phyloP scores from a whole-genome alignment of 140 eudicot genomes.

The Flaveria floridana region DNA sequence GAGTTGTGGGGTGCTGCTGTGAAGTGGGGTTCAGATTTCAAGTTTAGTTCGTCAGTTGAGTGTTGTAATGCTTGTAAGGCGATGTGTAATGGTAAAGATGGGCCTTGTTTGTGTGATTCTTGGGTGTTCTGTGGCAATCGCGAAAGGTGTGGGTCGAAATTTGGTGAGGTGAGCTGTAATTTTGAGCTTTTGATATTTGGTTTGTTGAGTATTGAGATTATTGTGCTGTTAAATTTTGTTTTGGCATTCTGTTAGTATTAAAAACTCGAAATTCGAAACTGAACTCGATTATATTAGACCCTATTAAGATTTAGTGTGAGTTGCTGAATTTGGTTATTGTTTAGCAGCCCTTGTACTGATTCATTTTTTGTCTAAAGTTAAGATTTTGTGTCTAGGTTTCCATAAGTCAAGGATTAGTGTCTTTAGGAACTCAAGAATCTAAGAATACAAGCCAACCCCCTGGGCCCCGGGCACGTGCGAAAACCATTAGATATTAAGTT shows the following conservation, averaged over 20 bases:
- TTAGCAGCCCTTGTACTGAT: not conserved
- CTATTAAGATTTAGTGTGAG: not conserved
- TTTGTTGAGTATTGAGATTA: slow-evolving; percentile 4
- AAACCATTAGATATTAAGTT: too few relatives aligned
- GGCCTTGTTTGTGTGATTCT: slow-evolving; percentile 88
- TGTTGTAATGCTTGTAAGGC: slow-evolving; percentile 86
- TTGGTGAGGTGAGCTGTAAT: slow-evolving; percentile 75
- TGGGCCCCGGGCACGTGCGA: too few relatives aligned
- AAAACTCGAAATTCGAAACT: not conserved
- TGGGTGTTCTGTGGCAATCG: slow-evolving; percentile 90
- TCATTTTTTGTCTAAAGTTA: not conserved
- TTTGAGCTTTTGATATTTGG: slow-evolving; percentile 25
- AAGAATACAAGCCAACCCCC: not conserved
- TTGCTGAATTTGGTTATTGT: slow-evolving; percentile 4
- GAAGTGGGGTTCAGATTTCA: slow-evolving; percentile 82
- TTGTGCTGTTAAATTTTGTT: not conserved
- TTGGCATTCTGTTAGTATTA: not conserved
- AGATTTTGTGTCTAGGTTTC: not conserved
- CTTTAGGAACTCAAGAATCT: not conserved
- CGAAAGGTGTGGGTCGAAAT: slow-evolving; percentile 60
- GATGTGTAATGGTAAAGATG: slow-evolving; percentile 71
- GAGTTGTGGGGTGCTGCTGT: slow-evolving; percentile 96
- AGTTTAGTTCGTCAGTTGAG: slow-evolving; percentile 60
- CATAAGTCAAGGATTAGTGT: not conserved
- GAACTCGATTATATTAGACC: not conserved